Evolutionary conservation across 139 green algal genomes (phyloP).

Genomic region (Coccomyxa sp.): DNA sequence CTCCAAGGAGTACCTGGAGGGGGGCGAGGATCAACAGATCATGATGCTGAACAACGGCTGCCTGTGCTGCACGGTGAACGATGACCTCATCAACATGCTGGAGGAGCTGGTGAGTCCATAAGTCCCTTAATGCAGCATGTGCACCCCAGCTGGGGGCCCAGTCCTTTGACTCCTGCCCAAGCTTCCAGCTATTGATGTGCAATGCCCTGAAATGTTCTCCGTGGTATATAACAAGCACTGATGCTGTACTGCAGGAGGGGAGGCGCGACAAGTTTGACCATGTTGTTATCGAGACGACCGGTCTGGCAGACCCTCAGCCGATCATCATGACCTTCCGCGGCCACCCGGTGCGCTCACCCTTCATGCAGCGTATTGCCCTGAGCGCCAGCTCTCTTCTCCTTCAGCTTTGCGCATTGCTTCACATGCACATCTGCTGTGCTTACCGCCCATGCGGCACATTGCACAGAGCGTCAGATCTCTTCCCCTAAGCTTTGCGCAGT

Average conservation of each 20-base stretch:
- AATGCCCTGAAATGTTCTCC: not conserved
- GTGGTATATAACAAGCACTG: not conserved
- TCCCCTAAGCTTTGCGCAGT: no score
- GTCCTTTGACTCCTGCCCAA: not conserved
- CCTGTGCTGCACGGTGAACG: slow-evolving; percentile 93
- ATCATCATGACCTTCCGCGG: slow-evolving; percentile 82
- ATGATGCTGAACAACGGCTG: slow-evolving; percentile 94
- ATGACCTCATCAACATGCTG: slow-evolving; percentile 86
- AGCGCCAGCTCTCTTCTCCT: no score
- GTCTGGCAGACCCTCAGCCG: slow-evolving; percentile 87
- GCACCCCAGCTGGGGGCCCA: not conserved
- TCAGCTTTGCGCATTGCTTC: no score
- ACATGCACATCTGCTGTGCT: no score
- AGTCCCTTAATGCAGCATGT: not conserved
- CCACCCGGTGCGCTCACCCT: not conserved
- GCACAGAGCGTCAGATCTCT: no score
- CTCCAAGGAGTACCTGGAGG: slow-evolving; percentile 43
- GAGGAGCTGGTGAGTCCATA: slow-evolving; percentile 56
- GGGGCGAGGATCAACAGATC: slow-evolving; percentile 64
- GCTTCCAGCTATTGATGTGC: not conserved
- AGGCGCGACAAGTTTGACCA: slow-evolving; percentile 79
- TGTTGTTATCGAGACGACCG: slow-evolving; percentile 96
- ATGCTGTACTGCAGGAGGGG: slow-evolving; percentile 28
- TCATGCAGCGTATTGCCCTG: not conserved
- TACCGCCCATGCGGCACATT: no score